Evolutionary conservation across 2,329 filamentous ascomycete genomes (phyloP).

Genomic region (Sclerotinia subarctica): DNA sequence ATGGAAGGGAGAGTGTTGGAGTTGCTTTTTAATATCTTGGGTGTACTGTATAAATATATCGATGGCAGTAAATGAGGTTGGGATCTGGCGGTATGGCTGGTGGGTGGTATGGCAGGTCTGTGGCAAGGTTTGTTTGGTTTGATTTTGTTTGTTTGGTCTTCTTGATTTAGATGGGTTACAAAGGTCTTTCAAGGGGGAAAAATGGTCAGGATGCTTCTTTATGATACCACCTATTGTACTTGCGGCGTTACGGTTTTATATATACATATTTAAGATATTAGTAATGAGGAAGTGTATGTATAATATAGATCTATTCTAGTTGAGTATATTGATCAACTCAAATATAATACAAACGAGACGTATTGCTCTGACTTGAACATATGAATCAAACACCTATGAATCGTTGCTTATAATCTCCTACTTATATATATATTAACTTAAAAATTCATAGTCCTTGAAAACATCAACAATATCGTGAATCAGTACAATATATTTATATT

Average conservation of each 20-base stretch:
- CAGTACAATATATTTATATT: too few species aligned
- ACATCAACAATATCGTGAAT: too few species aligned
- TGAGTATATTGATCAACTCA: neutral
- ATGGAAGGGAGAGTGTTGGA: constrained; percentile 43
- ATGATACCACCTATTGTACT: constrained; percentile 14
- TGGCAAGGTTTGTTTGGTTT: neutral
- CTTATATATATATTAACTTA: too few species aligned
- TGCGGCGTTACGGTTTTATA: constrained; percentile 8
- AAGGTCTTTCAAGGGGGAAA: neutral
- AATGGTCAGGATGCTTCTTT: constrained; percentile 6
- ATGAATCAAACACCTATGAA: neutral
- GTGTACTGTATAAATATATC: neutral
- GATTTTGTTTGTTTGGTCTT: neutral
- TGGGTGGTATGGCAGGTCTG: neutral
- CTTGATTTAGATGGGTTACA: neutral
- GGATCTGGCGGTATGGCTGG: neutral
- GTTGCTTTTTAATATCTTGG: constrained; percentile 43
- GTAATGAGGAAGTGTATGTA: neutral
- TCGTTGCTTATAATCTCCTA: too few species aligned
- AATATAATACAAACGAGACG: neutral
- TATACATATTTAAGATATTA: neutral
- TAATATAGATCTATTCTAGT: neutral
- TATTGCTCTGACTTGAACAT: neutral
- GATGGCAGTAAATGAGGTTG: neutral
- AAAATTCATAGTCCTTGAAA: too few species aligned